phyloP scores from a whole-genome alignment of 441 rosid genomes.

The Metrosideros polymorpha region DNA sequence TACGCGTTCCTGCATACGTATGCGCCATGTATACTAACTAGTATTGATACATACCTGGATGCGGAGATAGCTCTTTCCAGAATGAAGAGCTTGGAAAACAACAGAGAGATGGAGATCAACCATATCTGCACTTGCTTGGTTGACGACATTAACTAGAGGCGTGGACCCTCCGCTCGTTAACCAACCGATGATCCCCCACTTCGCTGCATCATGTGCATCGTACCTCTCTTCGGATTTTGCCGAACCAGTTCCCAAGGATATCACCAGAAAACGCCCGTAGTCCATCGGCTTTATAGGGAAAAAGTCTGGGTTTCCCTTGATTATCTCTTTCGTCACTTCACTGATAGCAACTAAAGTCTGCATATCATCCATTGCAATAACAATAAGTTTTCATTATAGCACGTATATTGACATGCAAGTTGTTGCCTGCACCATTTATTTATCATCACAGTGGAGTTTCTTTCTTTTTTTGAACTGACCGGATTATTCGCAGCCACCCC shows the following conservation, averaged over 20 bases:
- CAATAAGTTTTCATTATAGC: not conserved
- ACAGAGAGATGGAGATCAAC: slow-evolving; percentile 2
- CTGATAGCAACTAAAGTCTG: slow-evolving; percentile 7
- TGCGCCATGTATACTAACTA: not conserved
- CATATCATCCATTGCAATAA: not conserved
- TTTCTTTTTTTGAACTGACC: not conserved
- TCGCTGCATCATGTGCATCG: not conserved
- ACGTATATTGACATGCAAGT: not conserved
- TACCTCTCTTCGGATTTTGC: not conserved
- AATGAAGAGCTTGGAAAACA: slow-evolving; percentile 2
- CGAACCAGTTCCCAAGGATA: slow-evolving; percentile 2
- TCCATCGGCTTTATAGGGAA: slow-evolving; percentile 4
- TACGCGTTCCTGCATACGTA: not conserved
- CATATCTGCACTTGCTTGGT: slow-evolving; percentile 2
- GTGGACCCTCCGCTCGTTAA: not conserved
- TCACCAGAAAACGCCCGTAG: slow-evolving; percentile 2
- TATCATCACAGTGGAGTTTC: not conserved
- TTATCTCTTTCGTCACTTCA: slow-evolving; percentile 5
- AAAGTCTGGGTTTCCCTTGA: not conserved
- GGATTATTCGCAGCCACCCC: slow-evolving; percentile 5
- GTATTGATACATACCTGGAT: not conserved
- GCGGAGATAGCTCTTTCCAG: slow-evolving; percentile 1
- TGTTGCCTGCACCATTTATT: not conserved
- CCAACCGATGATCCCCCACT: slow-evolving; percentile 6
- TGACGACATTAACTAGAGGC: not conserved